Base-by-base conservation (phyloP, 306 rosid species). In the Vicia villosa region DNA sequence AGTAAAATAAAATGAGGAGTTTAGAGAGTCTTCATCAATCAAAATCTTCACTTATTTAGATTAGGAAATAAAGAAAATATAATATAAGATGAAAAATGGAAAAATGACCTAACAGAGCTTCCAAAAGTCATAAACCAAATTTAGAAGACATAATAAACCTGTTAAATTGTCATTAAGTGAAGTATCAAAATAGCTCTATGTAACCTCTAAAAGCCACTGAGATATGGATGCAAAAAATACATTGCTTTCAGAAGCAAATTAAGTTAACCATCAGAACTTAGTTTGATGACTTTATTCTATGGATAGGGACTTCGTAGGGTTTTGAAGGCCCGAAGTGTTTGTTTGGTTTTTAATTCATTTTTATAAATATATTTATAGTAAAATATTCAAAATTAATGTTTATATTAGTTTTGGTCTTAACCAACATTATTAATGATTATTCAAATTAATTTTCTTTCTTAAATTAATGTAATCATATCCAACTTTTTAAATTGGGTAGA, bases 61-160 rank as follows among this genome's bases (percentile, higher is more conserved):
- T 73, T 41, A 36, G 22, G 66, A 49, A 72, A 68, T 66, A 14
- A 47, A 36, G 2, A 45, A 40, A 50, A 20, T 19, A 2, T 22
- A 59, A 46, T 2, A 24, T 6, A 4, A 0, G n/a, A 4, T 69
- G 12, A 8, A 47, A 45, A 2, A 6, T 2, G 4, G 1, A 20
- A 15, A 74, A 40, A 64, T 42, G 72, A 62, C 83, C 78, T 70
- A 70, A 78, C 26, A 45, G 21, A 57, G 64, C 67, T 66, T 34
- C 86, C 78, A 78, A 82, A 60, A 78, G 86, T 63, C 83, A 74
- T 65, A 69, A 69, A 20, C 69, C 49, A 68, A 43, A 64, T 24
- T 58, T 64, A 26, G 6, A 64, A 73, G 50, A 61, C 26, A 5
- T 62, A 61, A 69, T 73, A 32, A 59, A n/a, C 22, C 43, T 6